phyloP scores from a whole-genome alignment of 2,329 filamentous ascomycete species.

The Trichoderma simmonsii region DNA sequence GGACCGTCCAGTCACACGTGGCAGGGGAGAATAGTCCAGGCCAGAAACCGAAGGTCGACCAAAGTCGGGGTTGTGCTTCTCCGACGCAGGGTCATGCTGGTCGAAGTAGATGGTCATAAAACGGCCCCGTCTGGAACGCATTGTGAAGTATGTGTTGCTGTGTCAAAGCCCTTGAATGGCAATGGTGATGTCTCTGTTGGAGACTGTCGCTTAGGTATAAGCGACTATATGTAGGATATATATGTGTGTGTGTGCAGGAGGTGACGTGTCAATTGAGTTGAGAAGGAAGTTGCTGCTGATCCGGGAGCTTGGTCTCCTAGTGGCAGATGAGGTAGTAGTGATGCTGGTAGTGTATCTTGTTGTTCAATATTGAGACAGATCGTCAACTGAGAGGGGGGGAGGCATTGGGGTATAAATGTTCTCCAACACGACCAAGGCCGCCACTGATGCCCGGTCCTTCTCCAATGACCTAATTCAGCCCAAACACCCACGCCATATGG shows the following conservation, averaged over 20 bases:
- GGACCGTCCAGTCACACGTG: conserved; percentile 37
- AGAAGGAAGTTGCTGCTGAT: background rate
- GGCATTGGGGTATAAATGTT: conserved; percentile 12
- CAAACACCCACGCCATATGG: conserved; percentile 6
- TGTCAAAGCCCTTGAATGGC: conserved; percentile 4
- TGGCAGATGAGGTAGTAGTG: background rate
- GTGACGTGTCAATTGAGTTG: background rate
- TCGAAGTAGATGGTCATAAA: conserved; percentile 40
- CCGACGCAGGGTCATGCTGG: conserved; percentile 40
- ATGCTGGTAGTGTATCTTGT: background rate
- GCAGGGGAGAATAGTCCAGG: conserved; percentile 45
- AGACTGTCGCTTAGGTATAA: background rate
- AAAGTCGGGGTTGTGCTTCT: conserved; percentile 31
- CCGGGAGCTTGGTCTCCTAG: background rate
- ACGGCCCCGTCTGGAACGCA: conserved; percentile 20
- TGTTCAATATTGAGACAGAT: background rate
- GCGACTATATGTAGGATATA: background rate
- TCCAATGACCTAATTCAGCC: conserved; percentile 8
- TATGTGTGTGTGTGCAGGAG: background rate
- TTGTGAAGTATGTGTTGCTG: background rate
- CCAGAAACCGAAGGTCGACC: conserved; percentile 35
- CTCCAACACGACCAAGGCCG: background rate
- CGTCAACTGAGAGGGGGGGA: background rate
- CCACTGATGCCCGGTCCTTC: conserved; percentile 1
- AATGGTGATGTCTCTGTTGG: background rate